These are phyloP conservation scores for Choanephora cucurbitarum DNA, from an alignment of 371 early-diverging fungal genomes.

Conservation along the genomic window DNA sequence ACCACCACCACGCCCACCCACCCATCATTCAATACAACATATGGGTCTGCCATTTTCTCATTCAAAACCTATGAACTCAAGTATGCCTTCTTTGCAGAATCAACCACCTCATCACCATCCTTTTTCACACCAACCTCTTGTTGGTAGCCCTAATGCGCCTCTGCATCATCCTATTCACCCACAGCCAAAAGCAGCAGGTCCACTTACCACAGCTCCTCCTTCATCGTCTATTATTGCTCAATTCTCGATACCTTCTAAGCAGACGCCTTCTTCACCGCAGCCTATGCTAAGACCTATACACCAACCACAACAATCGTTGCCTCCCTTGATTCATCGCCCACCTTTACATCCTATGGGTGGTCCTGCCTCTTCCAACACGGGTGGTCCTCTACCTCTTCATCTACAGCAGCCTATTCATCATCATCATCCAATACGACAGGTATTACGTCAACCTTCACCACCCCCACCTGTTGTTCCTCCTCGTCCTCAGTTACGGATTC, in stretches of 20 bases:
- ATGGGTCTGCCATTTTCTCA: no score
- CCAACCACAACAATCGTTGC: background rate
- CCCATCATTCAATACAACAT: no score
- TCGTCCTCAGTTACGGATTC: slow-evolving; percentile 31
- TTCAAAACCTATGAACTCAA: no score
- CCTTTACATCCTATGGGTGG: background rate
- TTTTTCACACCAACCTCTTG: no score
- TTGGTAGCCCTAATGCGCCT: no score
- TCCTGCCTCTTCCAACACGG: no score
- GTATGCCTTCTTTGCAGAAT: no score
- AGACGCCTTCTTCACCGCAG: slow-evolving; percentile 1
- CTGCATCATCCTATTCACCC: background rate
- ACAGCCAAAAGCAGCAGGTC: background rate
- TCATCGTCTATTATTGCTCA: slow-evolving; percentile 2
- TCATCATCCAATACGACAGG: background rate
- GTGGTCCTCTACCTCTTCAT: no score
- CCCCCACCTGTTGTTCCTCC: slow-evolving; percentile 15
- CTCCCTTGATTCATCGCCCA: background rate
- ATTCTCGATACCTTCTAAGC: slow-evolving; percentile 2
- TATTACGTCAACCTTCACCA: background rate
- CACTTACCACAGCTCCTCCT: background rate
- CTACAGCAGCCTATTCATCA: background rate
- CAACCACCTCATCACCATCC: no score
- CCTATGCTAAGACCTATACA: background rate
- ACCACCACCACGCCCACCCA: slow-evolving; percentile 18